Evolutionary conservation across 257 asterid genomes (phyloP).

Genomic region (Solanum chiquidenum): DNA sequence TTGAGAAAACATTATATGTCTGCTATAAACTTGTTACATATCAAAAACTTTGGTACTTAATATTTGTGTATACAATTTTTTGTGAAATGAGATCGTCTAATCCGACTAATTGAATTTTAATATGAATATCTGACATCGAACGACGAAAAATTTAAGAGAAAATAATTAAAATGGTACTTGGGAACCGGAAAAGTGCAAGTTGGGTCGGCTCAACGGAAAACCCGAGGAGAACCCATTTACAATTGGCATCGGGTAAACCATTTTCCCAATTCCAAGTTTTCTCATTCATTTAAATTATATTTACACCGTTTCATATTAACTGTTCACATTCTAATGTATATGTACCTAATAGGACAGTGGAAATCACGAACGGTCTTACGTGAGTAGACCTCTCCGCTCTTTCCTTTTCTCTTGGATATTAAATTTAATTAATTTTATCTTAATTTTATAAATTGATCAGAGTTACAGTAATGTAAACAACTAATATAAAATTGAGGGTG

Average conservation of each 20-base stretch:
- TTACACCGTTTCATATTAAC: not conserved
- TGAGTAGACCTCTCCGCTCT: not conserved
- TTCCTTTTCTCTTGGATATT: not conserved
- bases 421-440: no score
- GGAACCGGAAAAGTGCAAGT: conserved; percentile 14
- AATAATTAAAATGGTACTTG: not conserved
- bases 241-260: not conserved
- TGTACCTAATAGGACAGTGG: rapidly evolving
- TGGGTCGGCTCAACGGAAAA: conserved; percentile 17
- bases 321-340: not conserved
- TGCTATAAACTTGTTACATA: no score
- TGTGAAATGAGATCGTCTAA: no score
- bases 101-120: not conserved
- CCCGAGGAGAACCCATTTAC: conserved; percentile 8
- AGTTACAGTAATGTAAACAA: no score
- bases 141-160: not conserved
- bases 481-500: no score
- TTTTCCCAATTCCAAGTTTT: not conserved
- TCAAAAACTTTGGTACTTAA: no score
- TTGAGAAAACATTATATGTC: no score
- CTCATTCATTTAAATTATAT: not conserved
- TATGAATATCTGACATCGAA: not conserved
- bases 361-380: no score
- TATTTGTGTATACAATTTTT: not conserved
- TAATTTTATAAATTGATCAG: not conserved